These are phyloP conservation scores for Carex sylvatica DNA, from an alignment of 202 grass and related monocot species.

Conservation along the genomic window DNA sequence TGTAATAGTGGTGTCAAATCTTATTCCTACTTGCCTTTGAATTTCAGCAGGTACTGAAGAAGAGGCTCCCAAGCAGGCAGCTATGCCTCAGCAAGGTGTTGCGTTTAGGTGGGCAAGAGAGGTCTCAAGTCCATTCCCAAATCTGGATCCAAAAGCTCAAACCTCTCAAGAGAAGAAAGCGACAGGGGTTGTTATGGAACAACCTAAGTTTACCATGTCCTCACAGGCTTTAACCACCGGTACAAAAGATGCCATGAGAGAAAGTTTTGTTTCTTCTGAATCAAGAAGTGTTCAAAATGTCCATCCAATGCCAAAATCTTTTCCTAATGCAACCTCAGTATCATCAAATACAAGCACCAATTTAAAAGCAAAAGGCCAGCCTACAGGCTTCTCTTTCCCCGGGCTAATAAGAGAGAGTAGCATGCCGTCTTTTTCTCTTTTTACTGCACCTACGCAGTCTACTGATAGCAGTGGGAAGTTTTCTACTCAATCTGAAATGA, in stretches of 20 bases:
- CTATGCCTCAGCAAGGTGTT: conserved; percentile 45
- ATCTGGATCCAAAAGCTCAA: conserved; percentile 40
- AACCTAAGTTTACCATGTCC: conserved; percentile 42
- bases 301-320: conserved; percentile 42
- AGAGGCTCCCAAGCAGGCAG: conserved; percentile 35
- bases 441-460: conserved; percentile 37
- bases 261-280: not conserved
- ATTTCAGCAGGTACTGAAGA: conserved; percentile 41
- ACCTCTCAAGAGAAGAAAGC: conserved; percentile 37
- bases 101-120: conserved; percentile 89
- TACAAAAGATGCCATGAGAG: conserved; percentile 18
- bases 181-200: conserved; percentile 35
- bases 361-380: conserved; percentile 36
- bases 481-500: conserved; percentile 1
- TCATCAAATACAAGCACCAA: conserved; percentile 33
- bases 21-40: not conserved
- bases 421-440: conserved; percentile 33
- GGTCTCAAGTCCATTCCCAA: conserved; percentile 42
- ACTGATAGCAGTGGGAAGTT: conserved; percentile 27
- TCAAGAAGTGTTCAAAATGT: not conserved
- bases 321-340: not conserved
- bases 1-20: not conserved
- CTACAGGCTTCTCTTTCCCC: conserved; percentile 36
- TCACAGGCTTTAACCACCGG: conserved; percentile 34
- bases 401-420: conserved; percentile 30